These are phyloP conservation scores for Discostella pseudostelligera DNA, from an alignment of 108 stramenopile species.

Conservation along the genomic window DNA sequence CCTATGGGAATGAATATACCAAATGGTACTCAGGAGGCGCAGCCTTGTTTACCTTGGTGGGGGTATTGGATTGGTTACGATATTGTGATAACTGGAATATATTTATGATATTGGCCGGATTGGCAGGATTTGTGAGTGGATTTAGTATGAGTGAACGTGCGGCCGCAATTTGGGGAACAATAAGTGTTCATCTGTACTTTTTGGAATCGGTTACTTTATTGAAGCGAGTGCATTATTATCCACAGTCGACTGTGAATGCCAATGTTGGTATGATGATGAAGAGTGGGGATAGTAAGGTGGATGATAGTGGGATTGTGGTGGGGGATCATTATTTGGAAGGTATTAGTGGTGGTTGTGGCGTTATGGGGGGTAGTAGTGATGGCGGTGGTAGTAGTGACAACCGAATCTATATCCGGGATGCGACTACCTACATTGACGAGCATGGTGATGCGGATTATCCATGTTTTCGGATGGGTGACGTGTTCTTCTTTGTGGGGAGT, in stretches of 20 bases:
- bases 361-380: too few relatives aligned
- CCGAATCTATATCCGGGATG: too few relatives aligned
- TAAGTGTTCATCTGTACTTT: constrained; percentile 12
- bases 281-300: too few relatives aligned
- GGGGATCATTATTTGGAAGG: too few relatives aligned
- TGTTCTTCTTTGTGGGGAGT: constrained; percentile 10
- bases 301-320: too few relatives aligned
- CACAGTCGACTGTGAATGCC: background rate
- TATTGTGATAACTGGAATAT: constrained; percentile 7
- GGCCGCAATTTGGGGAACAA: background rate
- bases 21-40: background rate
- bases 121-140: constrained; percentile 5
- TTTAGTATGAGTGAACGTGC: background rate
- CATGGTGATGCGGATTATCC: background rate
- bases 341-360: too few relatives aligned
- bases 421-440: too few relatives aligned
- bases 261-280: background rate
- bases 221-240: constrained; percentile 11
- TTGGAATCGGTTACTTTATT: constrained; percentile 7
- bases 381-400: too few relatives aligned
- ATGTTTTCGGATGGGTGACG: background rate
- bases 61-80: constrained; percentile 8
- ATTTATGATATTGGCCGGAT: constrained; percentile 10
- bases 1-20: background rate
- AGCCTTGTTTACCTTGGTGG: background rate